These are phyloP conservation scores for Pisolithus thermaeus DNA, from an alignment of 1,284 basidiomycete species.

Conservation along the genomic window DNA sequence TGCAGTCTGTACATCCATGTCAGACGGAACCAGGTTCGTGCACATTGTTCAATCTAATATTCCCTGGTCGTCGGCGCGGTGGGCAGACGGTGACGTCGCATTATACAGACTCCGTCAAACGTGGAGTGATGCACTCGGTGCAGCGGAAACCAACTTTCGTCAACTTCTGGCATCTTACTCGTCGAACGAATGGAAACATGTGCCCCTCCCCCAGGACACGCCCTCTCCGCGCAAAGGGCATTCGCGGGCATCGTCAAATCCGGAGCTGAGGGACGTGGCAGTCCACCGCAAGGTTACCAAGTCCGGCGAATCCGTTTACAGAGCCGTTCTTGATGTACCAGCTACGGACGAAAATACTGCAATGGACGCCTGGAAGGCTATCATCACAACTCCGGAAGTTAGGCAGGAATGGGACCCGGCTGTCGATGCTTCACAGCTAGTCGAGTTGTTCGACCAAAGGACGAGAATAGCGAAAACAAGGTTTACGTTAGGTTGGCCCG, in stretches of 20 bases:
- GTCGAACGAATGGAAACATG: conserved; percentile 65
- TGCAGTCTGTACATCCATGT: conserved; percentile 15
- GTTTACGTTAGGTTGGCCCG: conserved; percentile 94
- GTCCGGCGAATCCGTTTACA: conserved; percentile 71
- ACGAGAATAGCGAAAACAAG: conserved; percentile 87
- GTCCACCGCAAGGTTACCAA: conserved; percentile 62
- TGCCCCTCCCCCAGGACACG: conserved; percentile 43
- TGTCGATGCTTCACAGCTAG: conserved; percentile 76
- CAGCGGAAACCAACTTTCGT: conserved; percentile 67
- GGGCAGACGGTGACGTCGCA: not conserved
- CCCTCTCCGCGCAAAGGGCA: conserved; percentile 55
- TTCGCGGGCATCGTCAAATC: conserved; percentile 40
- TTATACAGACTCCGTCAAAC: conserved; percentile 58
- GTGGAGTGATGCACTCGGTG: conserved; percentile 66
- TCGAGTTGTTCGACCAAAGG: conserved; percentile 84
- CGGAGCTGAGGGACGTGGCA: conserved; percentile 61
- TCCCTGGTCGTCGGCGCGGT: not conserved
- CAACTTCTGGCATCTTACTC: conserved; percentile 60
- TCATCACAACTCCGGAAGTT: conserved; percentile 81
- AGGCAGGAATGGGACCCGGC: conserved; percentile 90
- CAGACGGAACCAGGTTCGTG: conserved; percentile 28
- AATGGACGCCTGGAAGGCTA: conserved; percentile 78
- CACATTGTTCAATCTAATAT: not conserved
- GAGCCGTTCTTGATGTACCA: conserved; percentile 77
- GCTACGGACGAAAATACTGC: conserved; percentile 56